Percentiles rank a stretch among this genome's conserved stretches.
Evolutionary conservation across 805 yeast species (phyloP).

Genomic region (Komagataella kurtzmanii): DNA sequence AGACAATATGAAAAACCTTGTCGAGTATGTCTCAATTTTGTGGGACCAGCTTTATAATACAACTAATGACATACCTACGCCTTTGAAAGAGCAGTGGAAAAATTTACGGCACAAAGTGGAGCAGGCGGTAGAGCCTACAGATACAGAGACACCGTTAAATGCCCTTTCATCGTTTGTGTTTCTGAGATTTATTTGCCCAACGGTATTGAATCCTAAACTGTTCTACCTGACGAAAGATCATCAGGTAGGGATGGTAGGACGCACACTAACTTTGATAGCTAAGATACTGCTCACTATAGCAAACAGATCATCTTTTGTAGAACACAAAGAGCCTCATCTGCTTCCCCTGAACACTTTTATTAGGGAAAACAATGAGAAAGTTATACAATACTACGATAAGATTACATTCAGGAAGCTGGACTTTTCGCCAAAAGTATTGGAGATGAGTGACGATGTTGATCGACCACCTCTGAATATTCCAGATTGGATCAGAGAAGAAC

Average conservation of each 20-base stretch:
- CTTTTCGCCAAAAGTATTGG: conserved; percentile 37
- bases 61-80: conserved; percentile 61
- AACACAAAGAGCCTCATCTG: conserved; percentile 77
- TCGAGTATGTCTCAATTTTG: conserved; percentile 35
- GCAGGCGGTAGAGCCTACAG: conserved; percentile 41
- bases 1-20: conserved; percentile 28
- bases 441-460: conserved; percentile 37
- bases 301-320: conserved; percentile 56
- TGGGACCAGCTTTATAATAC: conserved; percentile 59
- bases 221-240: conserved; percentile 62
- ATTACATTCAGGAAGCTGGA: conserved; percentile 61
- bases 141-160: conserved; percentile 38
- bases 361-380: conserved; percentile 37
- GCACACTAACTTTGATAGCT: conserved; percentile 73
- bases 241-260: conserved; percentile 56
- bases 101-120: conserved; percentile 54
- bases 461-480: conserved; percentile 46
- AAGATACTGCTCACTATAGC: conserved; percentile 71
- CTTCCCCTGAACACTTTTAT: conserved; percentile 59
- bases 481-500: conserved; percentile 35
- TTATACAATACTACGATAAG: conserved; percentile 57
- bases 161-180: conserved; percentile 78
- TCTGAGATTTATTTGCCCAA: conserved; percentile 80
- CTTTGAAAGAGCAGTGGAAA: conserved; percentile 50
- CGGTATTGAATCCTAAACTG: conserved; percentile 77